Evolutionary conservation across 495 filamentous ascomycete genomes (phyloP).

Genomic region (Amorphotheca resinae): DNA sequence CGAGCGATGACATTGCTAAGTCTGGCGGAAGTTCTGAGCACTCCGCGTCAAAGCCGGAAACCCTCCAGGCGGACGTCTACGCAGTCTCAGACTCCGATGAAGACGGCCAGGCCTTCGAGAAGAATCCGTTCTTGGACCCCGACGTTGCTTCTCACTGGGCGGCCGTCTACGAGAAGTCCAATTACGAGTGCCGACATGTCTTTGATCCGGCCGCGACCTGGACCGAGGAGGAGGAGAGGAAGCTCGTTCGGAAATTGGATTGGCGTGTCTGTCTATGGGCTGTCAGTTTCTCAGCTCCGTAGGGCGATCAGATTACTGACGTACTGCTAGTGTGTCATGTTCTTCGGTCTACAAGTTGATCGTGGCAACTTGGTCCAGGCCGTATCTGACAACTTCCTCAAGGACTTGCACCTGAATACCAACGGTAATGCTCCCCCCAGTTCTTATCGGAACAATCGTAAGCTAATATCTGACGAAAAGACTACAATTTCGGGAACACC

Average conservation of each 20-base stretch:
- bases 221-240: slow-evolving; percentile 56
- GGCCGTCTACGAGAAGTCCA: slow-evolving; percentile 12
- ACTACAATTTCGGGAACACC: slow-evolving; percentile 67
- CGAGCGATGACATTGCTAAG: too few species aligned
- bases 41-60: too few species aligned
- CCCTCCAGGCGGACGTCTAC: neutral
- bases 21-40: too few species aligned
- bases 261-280: slow-evolving; percentile 39
- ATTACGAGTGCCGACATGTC: slow-evolving; percentile 56
- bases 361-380: slow-evolving; percentile 64
- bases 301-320: neutral
- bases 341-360: slow-evolving; percentile 75
- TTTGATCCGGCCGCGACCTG: slow-evolving; percentile 63
- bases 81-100: slow-evolving; percentile 6
- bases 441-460: neutral
- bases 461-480: slow-evolving; percentile 17
- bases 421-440: slow-evolving; percentile 29
- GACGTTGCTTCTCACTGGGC: slow-evolving; percentile 10
- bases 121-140: slow-evolving; percentile 16
- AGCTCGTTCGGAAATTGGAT: slow-evolving; percentile 47
- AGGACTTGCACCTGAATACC: slow-evolving; percentile 43
- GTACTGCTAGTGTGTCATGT: slow-evolving; percentile 34
- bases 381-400: slow-evolving; percentile 56
- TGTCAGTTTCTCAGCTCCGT: neutral
- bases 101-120: slow-evolving; percentile 2